phyloP scores from a whole-genome alignment of 495 filamentous ascomycete species.

The Aspergillus nanangensis region DNA sequence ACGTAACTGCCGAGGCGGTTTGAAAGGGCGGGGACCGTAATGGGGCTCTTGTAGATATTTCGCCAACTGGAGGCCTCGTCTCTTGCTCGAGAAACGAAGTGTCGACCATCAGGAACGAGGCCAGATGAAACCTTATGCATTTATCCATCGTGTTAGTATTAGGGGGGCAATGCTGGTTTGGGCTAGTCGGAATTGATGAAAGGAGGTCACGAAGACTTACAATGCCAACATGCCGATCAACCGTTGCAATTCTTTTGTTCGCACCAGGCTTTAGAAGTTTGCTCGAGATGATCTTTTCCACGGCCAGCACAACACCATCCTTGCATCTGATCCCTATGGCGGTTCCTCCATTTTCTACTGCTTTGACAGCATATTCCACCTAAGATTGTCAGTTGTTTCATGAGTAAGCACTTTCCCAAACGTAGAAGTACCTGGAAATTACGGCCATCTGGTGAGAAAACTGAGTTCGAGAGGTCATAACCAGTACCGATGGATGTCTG shows the following conservation, averaged over 20 bases:
- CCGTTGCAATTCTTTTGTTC: constrained; percentile 93
- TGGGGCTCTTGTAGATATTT: constrained; percentile 83
- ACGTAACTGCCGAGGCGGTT: constrained; percentile 91
- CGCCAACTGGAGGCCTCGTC: constrained; percentile 91
- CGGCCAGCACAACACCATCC: constrained; percentile 91
- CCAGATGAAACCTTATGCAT: constrained; percentile 90
- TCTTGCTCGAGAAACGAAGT: constrained; percentile 90
- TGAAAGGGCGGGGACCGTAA: constrained; percentile 79
- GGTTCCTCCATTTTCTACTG: constrained; percentile 96
- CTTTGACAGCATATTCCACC: constrained; percentile 98
- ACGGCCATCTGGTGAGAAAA: constrained; percentile 96
- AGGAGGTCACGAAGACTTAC: constrained; percentile 47
- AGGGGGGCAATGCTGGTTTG: too few relatives aligned
- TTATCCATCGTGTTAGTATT: too few relatives aligned
- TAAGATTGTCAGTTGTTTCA: constrained; percentile 18
- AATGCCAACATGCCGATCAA: constrained; percentile 90
- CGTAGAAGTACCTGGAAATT: constrained; percentile 75
- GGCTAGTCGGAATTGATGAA: background rate
- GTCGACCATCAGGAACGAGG: constrained; percentile 88
- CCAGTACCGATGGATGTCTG: constrained; percentile 99
- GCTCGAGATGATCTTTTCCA: constrained; percentile 93
- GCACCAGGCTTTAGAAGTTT: constrained; percentile 89
- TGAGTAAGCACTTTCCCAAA: background rate
- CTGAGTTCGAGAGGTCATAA: constrained; percentile 98
- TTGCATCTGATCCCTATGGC: constrained; percentile 95